Conservation (phyloP, 129 eudicot species). For the Centaurea solstitialis region DNA sequence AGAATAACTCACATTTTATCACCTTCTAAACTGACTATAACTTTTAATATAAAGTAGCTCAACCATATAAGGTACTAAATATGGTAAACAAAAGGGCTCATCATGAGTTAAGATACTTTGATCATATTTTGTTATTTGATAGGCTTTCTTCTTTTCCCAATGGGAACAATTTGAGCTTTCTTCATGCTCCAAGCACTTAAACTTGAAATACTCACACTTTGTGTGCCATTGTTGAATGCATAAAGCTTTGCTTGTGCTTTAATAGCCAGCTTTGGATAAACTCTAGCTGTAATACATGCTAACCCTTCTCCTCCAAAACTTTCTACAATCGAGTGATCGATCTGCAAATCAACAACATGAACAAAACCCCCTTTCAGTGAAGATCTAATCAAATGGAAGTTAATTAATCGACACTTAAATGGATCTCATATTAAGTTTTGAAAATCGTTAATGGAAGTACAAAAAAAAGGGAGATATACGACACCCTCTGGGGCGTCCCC, state of each 20-base stretch:
- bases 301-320: slow-evolving; percentile 61
- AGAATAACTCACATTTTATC: no score
- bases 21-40: no score
- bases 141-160: slow-evolving; percentile 43
- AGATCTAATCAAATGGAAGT: neutral
- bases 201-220: slow-evolving; percentile 37
- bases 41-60: neutral
- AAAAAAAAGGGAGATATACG: no score
- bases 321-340: slow-evolving; percentile 62
- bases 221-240: slow-evolving; percentile 55
- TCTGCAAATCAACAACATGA: slow-evolving; percentile 35
- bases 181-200: slow-evolving; percentile 55
- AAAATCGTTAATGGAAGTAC: neutral
- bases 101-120: neutral
- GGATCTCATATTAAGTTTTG: neutral
- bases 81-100: neutral
- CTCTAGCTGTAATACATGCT: slow-evolving; percentile 59
- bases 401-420: neutral
- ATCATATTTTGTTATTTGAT: slow-evolving; percentile 9
- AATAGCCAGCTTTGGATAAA: slow-evolving; percentile 58
- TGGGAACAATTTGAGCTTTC: slow-evolving; percentile 42
- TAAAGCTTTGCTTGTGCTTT: slow-evolving; percentile 33
- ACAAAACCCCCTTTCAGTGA: neutral
- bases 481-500: no score
- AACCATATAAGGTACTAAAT: neutral